Percentiles rank a stretch among this genome's conserved stretches.
These are phyloP conservation scores for Wallacemonas sp. DNA, from an alignment of 208 protist genomes.

Conservation along the genomic window DNA sequence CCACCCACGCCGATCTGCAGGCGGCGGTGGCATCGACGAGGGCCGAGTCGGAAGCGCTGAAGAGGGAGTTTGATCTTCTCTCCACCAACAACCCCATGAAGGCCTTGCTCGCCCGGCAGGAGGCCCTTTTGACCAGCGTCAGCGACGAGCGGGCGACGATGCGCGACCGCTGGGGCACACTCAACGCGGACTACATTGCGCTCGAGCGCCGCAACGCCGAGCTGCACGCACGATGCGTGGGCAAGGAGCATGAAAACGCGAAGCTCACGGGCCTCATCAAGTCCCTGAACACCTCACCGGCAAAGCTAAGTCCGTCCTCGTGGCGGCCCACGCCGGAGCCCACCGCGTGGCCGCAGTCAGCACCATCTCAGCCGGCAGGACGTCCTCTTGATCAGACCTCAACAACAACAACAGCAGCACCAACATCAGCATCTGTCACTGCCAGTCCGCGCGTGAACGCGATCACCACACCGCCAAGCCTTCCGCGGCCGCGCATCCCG, in stretches of 20 bases:
- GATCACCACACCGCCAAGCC: neutral
- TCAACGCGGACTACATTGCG: conserved; percentile 65
- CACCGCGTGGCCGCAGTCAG: no score
- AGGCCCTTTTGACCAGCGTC: conserved; percentile 47
- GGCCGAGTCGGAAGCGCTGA: conserved; percentile 39
- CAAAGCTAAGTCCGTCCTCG: conserved; percentile 1
- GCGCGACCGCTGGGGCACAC: conserved; percentile 44
- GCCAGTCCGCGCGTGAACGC: no score
- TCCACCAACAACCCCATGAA: conserved; percentile 52
- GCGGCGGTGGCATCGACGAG: conserved; percentile 31
- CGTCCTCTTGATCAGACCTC: neutral
- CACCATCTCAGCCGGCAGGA: no score
- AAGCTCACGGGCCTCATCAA: conserved; percentile 42
- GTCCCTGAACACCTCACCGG: conserved; percentile 17
- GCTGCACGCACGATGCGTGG: conserved; percentile 75
- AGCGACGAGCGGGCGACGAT: conserved; percentile 62
- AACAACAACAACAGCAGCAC: neutral
- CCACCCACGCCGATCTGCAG: conserved; percentile 36
- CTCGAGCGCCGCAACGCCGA: conserved; percentile 70
- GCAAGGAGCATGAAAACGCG: conserved; percentile 73
- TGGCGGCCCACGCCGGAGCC: neutral
- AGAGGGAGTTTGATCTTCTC: conserved; percentile 34
- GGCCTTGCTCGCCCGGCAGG: conserved; percentile 55
- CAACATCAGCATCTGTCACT: no score
- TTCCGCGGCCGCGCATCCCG: neutral